Conservation (phyloP, 495 filamentous ascomycete species). For the Ramalina peruviana region DNA sequence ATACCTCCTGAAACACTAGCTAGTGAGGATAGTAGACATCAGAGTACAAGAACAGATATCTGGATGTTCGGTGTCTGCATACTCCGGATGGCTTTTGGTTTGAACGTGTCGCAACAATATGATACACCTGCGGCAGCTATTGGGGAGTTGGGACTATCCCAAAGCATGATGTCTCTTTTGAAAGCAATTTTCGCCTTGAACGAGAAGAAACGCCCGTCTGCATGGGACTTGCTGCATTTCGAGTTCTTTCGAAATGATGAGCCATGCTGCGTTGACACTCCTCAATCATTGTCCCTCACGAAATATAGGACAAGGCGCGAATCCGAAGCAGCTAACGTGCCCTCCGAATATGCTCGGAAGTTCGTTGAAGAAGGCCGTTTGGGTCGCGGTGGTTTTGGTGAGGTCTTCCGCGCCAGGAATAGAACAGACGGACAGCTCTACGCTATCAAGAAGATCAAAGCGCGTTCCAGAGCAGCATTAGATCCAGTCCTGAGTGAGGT, state of each 20-base stretch:
- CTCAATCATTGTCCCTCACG: slow-evolving; percentile 24
- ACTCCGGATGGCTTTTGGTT: slow-evolving; percentile 87
- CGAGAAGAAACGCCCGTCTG: slow-evolving; percentile 68
- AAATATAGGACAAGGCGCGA: slow-evolving; percentile 34
- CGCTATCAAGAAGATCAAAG: slow-evolving; percentile 90
- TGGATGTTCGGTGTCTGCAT: slow-evolving; percentile 89
- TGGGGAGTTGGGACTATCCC: slow-evolving; percentile 49
- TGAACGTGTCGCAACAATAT: slow-evolving; percentile 60
- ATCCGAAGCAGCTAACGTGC: slow-evolving; percentile 27
- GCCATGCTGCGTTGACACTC: slow-evolving; percentile 22
- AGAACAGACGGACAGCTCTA: slow-evolving; percentile 87
- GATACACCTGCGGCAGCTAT: slow-evolving; percentile 60
- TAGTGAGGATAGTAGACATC: slow-evolving; percentile 20
- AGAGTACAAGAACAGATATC: slow-evolving; percentile 65
- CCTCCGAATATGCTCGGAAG: slow-evolving; percentile 70
- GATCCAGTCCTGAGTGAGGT: slow-evolving; percentile 86
- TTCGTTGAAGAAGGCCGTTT: slow-evolving; percentile 80
- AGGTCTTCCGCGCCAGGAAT: slow-evolving; percentile 93
- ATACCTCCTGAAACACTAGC: slow-evolving; percentile 63
- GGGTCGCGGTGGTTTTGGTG: slow-evolving; percentile 88
- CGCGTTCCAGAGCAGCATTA: slow-evolving; percentile 62
- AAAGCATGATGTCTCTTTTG: slow-evolving; percentile 63
- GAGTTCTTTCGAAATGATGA: slow-evolving; percentile 63
- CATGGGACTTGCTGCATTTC: slow-evolving; percentile 78
- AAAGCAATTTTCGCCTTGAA: slow-evolving; percentile 70